Evolutionary conservation across 495 filamentous ascomycete genomes (phyloP).

Genomic region (Tetracladium setigerum): DNA sequence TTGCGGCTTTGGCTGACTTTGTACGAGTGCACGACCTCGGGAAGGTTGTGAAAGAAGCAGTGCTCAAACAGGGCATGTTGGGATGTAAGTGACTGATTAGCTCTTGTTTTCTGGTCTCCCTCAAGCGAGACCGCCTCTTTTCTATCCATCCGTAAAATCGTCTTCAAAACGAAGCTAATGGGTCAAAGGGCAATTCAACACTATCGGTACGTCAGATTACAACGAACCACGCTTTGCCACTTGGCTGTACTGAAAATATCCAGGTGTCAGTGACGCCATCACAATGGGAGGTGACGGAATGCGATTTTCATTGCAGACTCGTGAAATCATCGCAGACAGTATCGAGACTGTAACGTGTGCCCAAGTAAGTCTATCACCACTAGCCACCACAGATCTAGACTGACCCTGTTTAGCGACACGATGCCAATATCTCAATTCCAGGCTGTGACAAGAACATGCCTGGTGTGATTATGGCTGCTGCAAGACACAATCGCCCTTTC

Average conservation of each 20-base stretch:
- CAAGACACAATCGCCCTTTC: slow-evolving; percentile 83
- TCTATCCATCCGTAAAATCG: background rate
- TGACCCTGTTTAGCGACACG: slow-evolving; percentile 55
- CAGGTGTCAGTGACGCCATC: slow-evolving; percentile 48
- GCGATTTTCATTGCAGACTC: slow-evolving; percentile 90
- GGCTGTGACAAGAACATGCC: slow-evolving; percentile 99
- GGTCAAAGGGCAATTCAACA: slow-evolving; percentile 62
- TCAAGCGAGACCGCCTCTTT: slow-evolving; percentile 14
- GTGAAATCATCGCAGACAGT: slow-evolving; percentile 92
- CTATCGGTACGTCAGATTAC: slow-evolving; percentile 76
- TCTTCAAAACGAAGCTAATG: background rate
- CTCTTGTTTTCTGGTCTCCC: no score
- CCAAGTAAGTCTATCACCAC: background rate
- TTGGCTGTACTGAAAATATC: background rate
- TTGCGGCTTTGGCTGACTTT: background rate
- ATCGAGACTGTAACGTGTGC: slow-evolving; percentile 89
- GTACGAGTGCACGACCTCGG: slow-evolving; percentile 72
- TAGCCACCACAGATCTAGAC: background rate
- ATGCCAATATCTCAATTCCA: slow-evolving; percentile 90
- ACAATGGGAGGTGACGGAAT: slow-evolving; percentile 97
- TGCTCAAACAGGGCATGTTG: slow-evolving; percentile 79
- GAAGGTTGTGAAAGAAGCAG: slow-evolving; percentile 78
- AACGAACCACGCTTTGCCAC: background rate
- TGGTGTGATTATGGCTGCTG: slow-evolving; percentile 59
- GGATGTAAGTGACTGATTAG: slow-evolving; percentile 48